Conservation (phyloP, 2,329 filamentous ascomycete genomes). For the Raffaelea arxii region DNA sequence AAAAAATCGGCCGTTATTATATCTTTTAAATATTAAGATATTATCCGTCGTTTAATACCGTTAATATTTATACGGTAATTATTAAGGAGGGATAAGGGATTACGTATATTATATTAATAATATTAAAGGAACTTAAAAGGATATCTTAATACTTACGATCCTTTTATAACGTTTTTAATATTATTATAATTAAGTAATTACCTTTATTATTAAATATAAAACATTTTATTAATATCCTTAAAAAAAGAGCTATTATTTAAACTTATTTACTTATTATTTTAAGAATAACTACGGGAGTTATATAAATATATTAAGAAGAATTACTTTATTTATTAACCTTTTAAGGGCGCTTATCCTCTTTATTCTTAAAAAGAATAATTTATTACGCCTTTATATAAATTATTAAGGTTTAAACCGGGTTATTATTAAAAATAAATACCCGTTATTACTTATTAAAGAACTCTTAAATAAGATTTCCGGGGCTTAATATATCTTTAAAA, state of each 20-base stretch:
- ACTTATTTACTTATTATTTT: background rate
- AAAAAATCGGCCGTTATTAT: too few species aligned
- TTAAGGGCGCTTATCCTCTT: background rate
- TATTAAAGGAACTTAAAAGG: background rate
- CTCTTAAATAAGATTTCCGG: background rate
- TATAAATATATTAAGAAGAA: background rate
- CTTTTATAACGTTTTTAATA: background rate
- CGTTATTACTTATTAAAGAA: background rate
- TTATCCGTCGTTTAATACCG: too few species aligned
- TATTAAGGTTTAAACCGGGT: background rate
- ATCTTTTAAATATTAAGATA: too few species aligned
- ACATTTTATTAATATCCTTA: background rate
- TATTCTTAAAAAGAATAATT: background rate
- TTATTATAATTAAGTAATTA: background rate
- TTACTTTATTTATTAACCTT: background rate
- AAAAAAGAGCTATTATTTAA: background rate
- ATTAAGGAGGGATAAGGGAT: background rate
- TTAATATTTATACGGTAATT: background rate
- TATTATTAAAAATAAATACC: background rate
- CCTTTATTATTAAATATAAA: background rate
- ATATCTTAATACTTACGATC: background rate
- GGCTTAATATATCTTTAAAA: background rate
- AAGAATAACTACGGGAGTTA: background rate
- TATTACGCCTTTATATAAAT: background rate
- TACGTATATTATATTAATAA: background rate